Evolutionary conservation across 2,329 filamentous ascomycete species (phyloP), one percentile per base, ranked within the genome.

Genomic region (Cladosporium sp.): DNA sequence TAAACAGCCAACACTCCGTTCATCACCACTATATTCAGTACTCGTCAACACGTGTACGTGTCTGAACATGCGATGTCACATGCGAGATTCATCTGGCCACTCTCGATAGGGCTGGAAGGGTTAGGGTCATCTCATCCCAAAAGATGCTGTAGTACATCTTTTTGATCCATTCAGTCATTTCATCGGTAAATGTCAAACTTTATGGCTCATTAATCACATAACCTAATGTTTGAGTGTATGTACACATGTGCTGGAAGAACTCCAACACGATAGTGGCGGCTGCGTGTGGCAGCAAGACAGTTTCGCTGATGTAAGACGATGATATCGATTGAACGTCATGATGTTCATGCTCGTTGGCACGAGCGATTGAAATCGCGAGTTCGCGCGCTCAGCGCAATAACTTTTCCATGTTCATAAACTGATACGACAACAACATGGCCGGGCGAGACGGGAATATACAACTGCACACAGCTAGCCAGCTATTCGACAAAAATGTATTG

Each of bases 401-500:
- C 40, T 46, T 5, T 5, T 21, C 5, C 40, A 5, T 23, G n/a
- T 4, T 3, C n/a, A 21, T 46, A 21, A 3, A 46, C 40, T 23
- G 10, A 46, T 29, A 7, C 23, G 28, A 52, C 49, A 29, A 3
- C 40, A 59, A 29, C 35, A 59, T 59, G 37, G 35, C 56, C 14
- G 56, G n/a, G 11, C 44, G 3, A 16, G 26, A 46, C 28, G 18
- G 26, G n/a, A 33, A 18, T 11, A 35, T 21, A 35, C 28, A 37
- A 1, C 29, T 62, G 10, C 59, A 62, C 46, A 37, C 46, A 26
- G 59, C 59, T 5, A 21, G 21, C 16, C 31, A 50, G 31, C 46
- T 62, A 2, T 26, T 46, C 8, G 18, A 65, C 23, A 75, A 0
- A 65, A 77, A 12, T 46, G 74, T 78, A 65, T 74, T 62, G 31